Base-by-base conservation (phyloP, 768 basidiomycete genomes). In the Mrakia gelida region DNA sequence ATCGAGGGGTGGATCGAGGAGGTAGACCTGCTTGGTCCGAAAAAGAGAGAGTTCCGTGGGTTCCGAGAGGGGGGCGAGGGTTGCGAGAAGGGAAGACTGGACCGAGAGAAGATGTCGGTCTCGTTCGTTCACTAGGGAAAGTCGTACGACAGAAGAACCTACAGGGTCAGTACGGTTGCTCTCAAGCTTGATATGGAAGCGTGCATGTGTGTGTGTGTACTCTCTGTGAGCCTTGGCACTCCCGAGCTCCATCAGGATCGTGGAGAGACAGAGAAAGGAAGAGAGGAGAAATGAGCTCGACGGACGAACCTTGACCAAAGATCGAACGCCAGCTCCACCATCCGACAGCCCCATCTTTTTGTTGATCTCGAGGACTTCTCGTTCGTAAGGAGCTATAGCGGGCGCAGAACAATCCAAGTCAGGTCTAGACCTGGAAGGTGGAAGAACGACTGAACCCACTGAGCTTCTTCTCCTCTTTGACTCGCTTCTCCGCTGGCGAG, bases 331-430 rank as follows among this genome's bases (percentile, higher is more conserved):
- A 3, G 78, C 78, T 16, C 78, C 78, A 1, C 63, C 45, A 21
- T 79, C 78, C 30, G 54, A 62, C 32, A 79, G 70, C 1, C 78
- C 78, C 52, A 59, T 70, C 63, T 73, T 75, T 32, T 79, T 79
- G 45, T 75, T 75, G 75, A 79, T 79, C 38, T 79, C 78, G 15
- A 54, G 54, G 10, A 79, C 78, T 63, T 79, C 78, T 28, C 56
- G 28, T 52, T 79, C 78, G 68, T 79, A 79, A 0, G 74, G 59
- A 38, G 65, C 78, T 79, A 18, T 13, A 45, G 26, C 2, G 28
- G 32, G 21, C 23, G 18, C 10, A n/a, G n/a, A n/a, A n/a, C n/a
- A n/a, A 63, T 18, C 43, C 0, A 32, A 45, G n/a, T 30, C 5
- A 38, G 71, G 49, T 65, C 61, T 62, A 30, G 61, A 26, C 38